A percentile compares a stretch with the other conserved stretches of the same genome.
These are phyloP conservation scores for Strobilomyces echinocephalus DNA, from an alignment of 768 basidiomycete genomes.

Conservation along the genomic window DNA sequence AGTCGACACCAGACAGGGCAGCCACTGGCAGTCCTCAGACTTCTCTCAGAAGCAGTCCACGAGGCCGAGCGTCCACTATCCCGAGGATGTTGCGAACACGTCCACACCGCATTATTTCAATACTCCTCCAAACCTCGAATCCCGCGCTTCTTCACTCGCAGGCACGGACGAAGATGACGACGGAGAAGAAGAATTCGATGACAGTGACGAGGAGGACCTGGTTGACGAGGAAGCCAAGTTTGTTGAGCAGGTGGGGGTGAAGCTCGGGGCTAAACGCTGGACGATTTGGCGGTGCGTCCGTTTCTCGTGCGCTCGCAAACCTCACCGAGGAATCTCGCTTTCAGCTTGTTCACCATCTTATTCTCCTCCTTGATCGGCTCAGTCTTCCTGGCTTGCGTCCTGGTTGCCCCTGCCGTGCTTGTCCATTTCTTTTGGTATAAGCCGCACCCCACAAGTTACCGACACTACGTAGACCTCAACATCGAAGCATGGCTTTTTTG, in stretches of 20 bases:
- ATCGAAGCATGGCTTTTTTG: constrained; percentile 78
- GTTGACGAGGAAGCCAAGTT: constrained; percentile 67
- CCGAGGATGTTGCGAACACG: constrained; percentile 35
- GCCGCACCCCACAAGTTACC: constrained; percentile 49
- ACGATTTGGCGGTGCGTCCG: constrained; percentile 48
- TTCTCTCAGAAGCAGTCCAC: constrained; percentile 9
- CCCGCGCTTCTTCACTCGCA: constrained; percentile 41
- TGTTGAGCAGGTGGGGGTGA: constrained; percentile 52
- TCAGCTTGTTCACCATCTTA: constrained; percentile 55
- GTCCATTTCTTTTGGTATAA: constrained; percentile 71
- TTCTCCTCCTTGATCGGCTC: constrained; percentile 76
- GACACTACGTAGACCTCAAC: constrained; percentile 60
- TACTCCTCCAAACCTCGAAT: constrained; percentile 32
- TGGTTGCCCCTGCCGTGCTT: constrained; percentile 58
- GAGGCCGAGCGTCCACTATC: constrained; percentile 52
- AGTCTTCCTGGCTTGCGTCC: constrained; percentile 54
- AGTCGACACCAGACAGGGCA: constrained; percentile 6
- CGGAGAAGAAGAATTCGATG: constrained; percentile 58
- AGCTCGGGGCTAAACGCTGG: constrained; percentile 43
- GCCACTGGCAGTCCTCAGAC: constrained; percentile 14
- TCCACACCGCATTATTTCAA: constrained; percentile 21
- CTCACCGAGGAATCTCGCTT: neutral
- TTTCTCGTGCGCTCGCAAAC: constrained; percentile 1
- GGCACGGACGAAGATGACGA: constrained; percentile 59
- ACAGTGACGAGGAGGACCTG: constrained; percentile 76